Evolutionary conservation across 2,329 filamentous ascomycete species (phyloP), one percentile per base, ranked within the genome.

Genomic region (Arthrobotrys pseudoclavata): DNA sequence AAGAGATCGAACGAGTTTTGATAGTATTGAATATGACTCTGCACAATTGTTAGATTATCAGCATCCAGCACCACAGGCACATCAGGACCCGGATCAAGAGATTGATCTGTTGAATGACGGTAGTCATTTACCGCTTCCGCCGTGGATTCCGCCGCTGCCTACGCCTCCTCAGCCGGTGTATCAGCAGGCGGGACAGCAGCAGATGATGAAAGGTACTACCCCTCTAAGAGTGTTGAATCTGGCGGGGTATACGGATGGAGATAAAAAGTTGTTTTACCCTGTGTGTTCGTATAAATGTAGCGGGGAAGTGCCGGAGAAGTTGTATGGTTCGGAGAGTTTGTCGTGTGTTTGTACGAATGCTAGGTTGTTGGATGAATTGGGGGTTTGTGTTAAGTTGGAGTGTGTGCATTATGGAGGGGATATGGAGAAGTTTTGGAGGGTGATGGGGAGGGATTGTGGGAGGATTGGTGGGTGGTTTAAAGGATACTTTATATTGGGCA

Each of bases 351-450:
- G 74, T 31, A 42, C 61, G 50, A 67, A 76, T 55, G 34, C 60
- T 20, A 52, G 37, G 47, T 18, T 77, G 60, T 50, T 77, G 53
- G 74, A 71, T 26, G 74, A 77, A 13, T n/a, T 77, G 26, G 60
- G 67, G 20, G 55, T 77, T 31, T 53, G 31, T 31, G 67, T 77
- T 6, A 77, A 77, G 61, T 62, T 77, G 74, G 60, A 71, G 37
- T 77, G 74, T 34, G 74, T 77, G 52, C 74, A 77, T 62, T 60
- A 60, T 42, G 63, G 42, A 7, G 74, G 74, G 15, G 74, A 77
- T 68, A 77, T 77, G 74, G 47, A 70, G 15, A 77, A 77, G 47
- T 77, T 77, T 63, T 77, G 74, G 74, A 70, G 62, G 42, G 74
- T 77, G 15, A 77, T 77, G 74, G 74, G 74, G 52, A 70, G 67